Conservation (phyloP, 2,329 filamentous ascomycete species). For the Beauveria pseudobassiana region DNA sequence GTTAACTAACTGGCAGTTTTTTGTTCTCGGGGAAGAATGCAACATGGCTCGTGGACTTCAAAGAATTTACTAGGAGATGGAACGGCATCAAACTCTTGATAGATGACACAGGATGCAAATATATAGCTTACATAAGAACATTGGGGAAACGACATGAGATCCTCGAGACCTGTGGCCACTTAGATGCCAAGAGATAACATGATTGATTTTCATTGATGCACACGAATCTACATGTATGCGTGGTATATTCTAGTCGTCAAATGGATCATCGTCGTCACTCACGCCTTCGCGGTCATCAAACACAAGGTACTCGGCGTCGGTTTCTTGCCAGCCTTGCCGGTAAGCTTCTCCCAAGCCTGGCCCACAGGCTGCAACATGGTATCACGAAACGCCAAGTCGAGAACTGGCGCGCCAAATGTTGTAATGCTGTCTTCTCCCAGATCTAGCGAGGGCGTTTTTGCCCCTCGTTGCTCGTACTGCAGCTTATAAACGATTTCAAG, state of each 20-base stretch:
- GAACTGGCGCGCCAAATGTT: slow-evolving; percentile 49
- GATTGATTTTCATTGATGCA: slow-evolving; percentile 15
- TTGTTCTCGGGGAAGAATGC: background rate
- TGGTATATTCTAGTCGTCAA: slow-evolving; percentile 29
- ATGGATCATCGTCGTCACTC: slow-evolving; percentile 49
- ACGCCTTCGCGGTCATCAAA: slow-evolving; percentile 68
- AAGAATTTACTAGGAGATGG: background rate
- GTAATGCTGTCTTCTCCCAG: slow-evolving; percentile 36
- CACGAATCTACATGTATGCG: background rate
- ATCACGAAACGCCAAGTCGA: slow-evolving; percentile 71
- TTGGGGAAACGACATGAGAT: background rate
- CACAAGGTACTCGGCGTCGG: slow-evolving; percentile 56
- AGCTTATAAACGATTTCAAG: slow-evolving; percentile 41
- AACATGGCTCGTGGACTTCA: background rate
- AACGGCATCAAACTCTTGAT: too few relatives aligned
- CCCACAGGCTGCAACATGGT: slow-evolving; percentile 57
- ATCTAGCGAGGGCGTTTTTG: slow-evolving; percentile 19
- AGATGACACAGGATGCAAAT: background rate
- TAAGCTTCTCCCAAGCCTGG: slow-evolving; percentile 60
- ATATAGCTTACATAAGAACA: background rate
- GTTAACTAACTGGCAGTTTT: background rate
- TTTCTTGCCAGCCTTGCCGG: slow-evolving; percentile 40
- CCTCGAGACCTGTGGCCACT: too few relatives aligned
- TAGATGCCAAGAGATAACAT: slow-evolving; percentile 2
- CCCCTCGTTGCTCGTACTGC: slow-evolving; percentile 45